Base-by-base conservation (phyloP, 805 yeast genomes). In the Citeromyces matritensis region DNA sequence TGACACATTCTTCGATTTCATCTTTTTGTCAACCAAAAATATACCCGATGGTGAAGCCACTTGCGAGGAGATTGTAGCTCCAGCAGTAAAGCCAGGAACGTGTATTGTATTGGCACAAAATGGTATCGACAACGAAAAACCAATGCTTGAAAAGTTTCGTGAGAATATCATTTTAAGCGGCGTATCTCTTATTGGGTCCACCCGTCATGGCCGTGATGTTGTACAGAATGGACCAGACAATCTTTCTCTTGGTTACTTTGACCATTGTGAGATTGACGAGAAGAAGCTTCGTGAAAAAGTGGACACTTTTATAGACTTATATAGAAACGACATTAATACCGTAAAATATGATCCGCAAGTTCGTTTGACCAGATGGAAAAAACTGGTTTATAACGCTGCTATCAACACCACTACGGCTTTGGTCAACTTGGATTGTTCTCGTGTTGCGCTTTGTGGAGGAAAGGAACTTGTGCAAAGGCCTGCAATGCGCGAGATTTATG, bases 321-420 rank as follows among this genome's bases (percentile, higher is more conserved):
- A 71, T 48, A 40, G 51, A 15, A 61, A 61, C 32, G 63, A 55
- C 4, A 44, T 53, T 30, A 70, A 70, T 39, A 37, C 45, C 1
- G 53, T 62, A 38, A 41, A 40, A 10, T 58, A 58, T 35, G 62
- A 55, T 33, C 57, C 58, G 7, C 59, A 69, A 40, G 68, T 65
- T 28, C 60, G 61, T 45, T 58, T 47, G 47, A 57, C 66, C 26
- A 58, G 93, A 40, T 76, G 81, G 72, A 55, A 62, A 35, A 80
- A 80, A 47, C 59, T 80, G 38, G 62, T 80, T 9, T 79, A 78
- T 54, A 80, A 79, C 47, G 74, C 81, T 13, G 55, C 76, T 1
- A 56, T 73, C 45, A 80, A 80, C 52, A 64, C 85, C 6, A 53
- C 67, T 4, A 62, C 76, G 36, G 70, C 82, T 0, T 47, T 76